Evolutionary conservation across 768 basidiomycete genomes (phyloP).

Genomic region (Lactarius hatsudake): DNA sequence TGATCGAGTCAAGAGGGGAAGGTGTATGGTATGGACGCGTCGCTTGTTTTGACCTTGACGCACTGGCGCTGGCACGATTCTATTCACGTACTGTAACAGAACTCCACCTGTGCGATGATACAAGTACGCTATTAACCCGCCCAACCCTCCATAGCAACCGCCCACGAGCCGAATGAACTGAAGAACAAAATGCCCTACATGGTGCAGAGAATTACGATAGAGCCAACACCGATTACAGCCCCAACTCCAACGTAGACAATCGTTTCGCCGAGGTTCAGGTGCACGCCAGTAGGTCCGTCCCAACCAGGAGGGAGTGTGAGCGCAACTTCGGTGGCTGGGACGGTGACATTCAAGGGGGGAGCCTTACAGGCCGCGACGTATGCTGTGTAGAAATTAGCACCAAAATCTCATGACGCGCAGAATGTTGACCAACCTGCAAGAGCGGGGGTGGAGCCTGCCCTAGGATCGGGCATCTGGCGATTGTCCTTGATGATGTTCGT

Average conservation of each 20-base stretch:
- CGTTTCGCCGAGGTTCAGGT: slow-evolving; percentile 45
- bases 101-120: background rate
- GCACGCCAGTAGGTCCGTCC: slow-evolving; percentile 56
- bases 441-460: slow-evolving; percentile 58
- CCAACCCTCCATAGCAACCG: slow-evolving; percentile 7
- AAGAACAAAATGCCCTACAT: slow-evolving; percentile 34
- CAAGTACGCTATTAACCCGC: background rate
- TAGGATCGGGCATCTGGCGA: slow-evolving; percentile 46
- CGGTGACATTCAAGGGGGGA: slow-evolving; percentile 35
- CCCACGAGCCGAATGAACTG: too few species aligned
- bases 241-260: slow-evolving; percentile 46
- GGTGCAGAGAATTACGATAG: slow-evolving; percentile 52
- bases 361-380: slow-evolving; percentile 50
- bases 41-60: background rate
- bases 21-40: background rate
- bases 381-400: slow-evolving; percentile 37
- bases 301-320: slow-evolving; percentile 50
- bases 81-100: background rate
- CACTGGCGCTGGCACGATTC: background rate
- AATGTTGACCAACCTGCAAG: slow-evolving; percentile 46
- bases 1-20: background rate
- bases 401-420: background rate
- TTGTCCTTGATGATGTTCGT: slow-evolving; percentile 50
- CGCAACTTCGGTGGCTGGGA: slow-evolving; percentile 40
- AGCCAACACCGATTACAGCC: slow-evolving; percentile 47